Conservation (phyloP, 176 grass and related monocot species). For the Oryza officinalis region DNA sequence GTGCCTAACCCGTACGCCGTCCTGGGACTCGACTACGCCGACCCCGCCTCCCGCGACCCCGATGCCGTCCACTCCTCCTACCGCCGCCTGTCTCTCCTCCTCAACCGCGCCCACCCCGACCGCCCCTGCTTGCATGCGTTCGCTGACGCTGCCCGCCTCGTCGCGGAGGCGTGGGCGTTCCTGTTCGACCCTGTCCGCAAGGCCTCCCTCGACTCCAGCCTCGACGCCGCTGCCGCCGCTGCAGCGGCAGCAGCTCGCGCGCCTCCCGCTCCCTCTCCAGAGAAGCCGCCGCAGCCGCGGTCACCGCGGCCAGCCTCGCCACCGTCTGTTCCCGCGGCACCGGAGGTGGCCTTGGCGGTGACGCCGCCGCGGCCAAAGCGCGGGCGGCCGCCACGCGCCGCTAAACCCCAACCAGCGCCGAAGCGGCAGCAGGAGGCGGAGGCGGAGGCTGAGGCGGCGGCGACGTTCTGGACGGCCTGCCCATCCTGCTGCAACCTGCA, state of each 20-base stretch:
- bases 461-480: conserved; percentile 64
- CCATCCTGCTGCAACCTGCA: conserved; percentile 57
- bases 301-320: not conserved
- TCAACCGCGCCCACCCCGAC: conserved; percentile 32
- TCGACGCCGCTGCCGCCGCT: conserved; percentile 27
- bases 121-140: conserved; percentile 24
- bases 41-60: conserved; percentile 36
- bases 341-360: not conserved
- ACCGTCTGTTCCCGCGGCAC: not conserved
- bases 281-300: not conserved
- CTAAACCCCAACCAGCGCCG: not conserved
- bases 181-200: conserved; percentile 52
- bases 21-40: conserved; percentile 47
- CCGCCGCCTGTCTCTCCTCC: conserved; percentile 52
- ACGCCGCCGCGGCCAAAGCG: not conserved
- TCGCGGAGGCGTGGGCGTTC: conserved; percentile 50
- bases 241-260: not conserved
- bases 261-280: not conserved
- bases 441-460: not conserved
- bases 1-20: conserved; percentile 53
- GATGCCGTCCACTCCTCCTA: conserved; percentile 40
- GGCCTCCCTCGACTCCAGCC: conserved; percentile 49
- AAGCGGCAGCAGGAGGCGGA: not conserved
- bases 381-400: no score
- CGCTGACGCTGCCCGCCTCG: conserved; percentile 43